A percentile compares a stretch with the other conserved stretches of the same genome.
phyloP scores from a whole-genome alignment of 2,329 filamentous ascomycete genomes.

The Sclerotinia glacialis region DNA sequence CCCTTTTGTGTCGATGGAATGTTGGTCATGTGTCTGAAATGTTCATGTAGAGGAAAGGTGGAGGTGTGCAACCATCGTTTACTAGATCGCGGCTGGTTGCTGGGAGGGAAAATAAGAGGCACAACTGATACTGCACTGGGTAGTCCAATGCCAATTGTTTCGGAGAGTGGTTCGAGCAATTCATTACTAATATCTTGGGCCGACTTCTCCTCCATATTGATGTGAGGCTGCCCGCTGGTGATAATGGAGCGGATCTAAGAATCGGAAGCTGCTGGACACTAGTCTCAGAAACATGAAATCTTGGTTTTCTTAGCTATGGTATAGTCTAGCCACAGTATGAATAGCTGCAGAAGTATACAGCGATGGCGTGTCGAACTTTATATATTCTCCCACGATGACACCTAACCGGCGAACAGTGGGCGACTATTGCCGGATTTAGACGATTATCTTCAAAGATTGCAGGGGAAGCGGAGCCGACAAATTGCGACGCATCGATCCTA shows the following conservation, averaged over 20 bases:
- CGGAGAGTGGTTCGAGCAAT: not conserved
- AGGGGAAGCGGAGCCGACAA: not conserved
- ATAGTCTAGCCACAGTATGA: not conserved
- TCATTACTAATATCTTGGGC: not conserved
- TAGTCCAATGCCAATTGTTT: not conserved
- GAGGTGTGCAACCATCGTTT: constrained; percentile 46
- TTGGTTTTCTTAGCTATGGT: not conserved
- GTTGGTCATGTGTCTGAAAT: constrained; percentile 45
- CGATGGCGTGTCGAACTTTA: not conserved
- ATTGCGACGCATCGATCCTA: not conserved
- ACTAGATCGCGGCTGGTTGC: constrained; percentile 31
- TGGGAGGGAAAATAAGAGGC: constrained; percentile 27
- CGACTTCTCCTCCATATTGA: not conserved
- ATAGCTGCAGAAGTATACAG: not conserved
- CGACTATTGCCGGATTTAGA: constrained; percentile 8
- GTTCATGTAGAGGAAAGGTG: constrained; percentile 55
- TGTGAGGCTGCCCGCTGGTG: not conserved
- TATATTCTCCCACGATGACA: not conserved
- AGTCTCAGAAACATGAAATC: not conserved
- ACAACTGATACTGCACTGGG: constrained; percentile 12
- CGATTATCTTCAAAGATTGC: constrained; percentile 4
- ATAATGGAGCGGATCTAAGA: not conserved
- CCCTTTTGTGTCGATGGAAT: constrained; percentile 24
- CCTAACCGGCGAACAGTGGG: not conserved
- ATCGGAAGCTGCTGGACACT: not conserved